Percentiles rank a stretch among this genome's conserved stretches.
Evolutionary conservation across 768 basidiomycete genomes (phyloP).

Genomic region (Phaeolepiota aurea): DNA sequence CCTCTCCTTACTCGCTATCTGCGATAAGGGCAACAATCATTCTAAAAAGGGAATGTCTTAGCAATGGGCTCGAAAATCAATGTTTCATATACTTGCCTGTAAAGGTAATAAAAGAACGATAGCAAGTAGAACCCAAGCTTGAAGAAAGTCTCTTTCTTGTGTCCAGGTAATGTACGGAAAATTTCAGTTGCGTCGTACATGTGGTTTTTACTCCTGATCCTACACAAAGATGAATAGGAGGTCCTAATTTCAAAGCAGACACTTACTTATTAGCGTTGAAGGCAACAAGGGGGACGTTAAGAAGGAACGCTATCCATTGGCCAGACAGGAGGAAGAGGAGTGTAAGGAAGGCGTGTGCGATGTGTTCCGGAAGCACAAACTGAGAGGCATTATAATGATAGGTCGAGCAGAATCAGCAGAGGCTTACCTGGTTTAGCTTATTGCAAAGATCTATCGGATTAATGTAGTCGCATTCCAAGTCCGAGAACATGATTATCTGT

Average conservation of each 20-base stretch:
- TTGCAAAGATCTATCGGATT: slow-evolving; percentile 99
- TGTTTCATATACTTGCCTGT: slow-evolving; percentile 47
- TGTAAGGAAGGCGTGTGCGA: slow-evolving; percentile 87
- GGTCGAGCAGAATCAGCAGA: background rate
- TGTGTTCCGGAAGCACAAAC: slow-evolving; percentile 98
- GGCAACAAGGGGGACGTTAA: slow-evolving; percentile 83
- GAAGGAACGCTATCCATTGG: slow-evolving; percentile 89
- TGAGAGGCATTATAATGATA: slow-evolving; percentile 18
- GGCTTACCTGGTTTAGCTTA: slow-evolving; percentile 89
- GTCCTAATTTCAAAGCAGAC: background rate
- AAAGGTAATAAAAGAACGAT: slow-evolving; percentile 89
- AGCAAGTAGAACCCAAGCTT: slow-evolving; percentile 92
- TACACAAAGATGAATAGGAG: slow-evolving; percentile 19
- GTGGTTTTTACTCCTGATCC: slow-evolving; percentile 88
- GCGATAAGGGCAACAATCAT: slow-evolving; percentile 87
- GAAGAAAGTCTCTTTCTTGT: slow-evolving; percentile 95
- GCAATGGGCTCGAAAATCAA: background rate
- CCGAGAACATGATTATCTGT: slow-evolving; percentile 99
- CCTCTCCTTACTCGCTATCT: slow-evolving; percentile 53
- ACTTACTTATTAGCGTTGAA: slow-evolving; percentile 94
- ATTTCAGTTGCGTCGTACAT: slow-evolving; percentile 99
- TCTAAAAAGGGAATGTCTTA: slow-evolving; percentile 24
- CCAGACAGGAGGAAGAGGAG: slow-evolving; percentile 88
- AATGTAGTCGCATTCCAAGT: slow-evolving; percentile 99
- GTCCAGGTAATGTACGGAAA: slow-evolving; percentile 85